Percentiles rank a stretch among this genome's conserved stretches.
Conservation (phyloP, 2,329 filamentous ascomycete genomes). For the Cladophialophora bantiana region DNA sequence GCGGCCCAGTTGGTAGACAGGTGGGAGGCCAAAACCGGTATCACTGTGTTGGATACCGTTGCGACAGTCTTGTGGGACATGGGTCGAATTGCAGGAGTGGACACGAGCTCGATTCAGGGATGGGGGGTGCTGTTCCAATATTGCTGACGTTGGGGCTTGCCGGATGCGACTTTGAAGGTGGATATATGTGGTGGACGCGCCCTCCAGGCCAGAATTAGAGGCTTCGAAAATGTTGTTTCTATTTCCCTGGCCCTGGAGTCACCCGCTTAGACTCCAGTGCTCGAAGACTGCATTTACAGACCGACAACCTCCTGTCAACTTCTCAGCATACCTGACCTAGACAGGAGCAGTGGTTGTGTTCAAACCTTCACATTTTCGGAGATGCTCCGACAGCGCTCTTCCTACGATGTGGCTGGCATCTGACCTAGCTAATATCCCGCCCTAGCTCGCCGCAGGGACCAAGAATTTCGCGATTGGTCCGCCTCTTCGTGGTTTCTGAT, state of each 20-base stretch:
- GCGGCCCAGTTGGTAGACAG: slow-evolving; percentile 48
- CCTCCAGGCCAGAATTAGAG: neutral
- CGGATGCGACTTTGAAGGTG: neutral
- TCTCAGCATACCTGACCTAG: neutral
- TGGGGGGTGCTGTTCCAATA: slow-evolving; percentile 48
- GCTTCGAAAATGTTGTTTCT: neutral
- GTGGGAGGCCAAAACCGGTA: slow-evolving; percentile 48
- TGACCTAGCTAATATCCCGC: neutral
- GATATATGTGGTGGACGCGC: neutral
- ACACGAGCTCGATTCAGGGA: slow-evolving; percentile 41
- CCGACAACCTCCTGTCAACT: neutral
- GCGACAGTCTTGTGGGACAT: slow-evolving; percentile 54
- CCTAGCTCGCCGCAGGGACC: neutral
- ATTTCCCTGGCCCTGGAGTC: neutral
- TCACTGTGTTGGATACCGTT: slow-evolving; percentile 53
- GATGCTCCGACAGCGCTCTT: neutral
- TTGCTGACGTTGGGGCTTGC: neutral
- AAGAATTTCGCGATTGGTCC: neutral
- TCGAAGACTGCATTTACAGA: neutral
- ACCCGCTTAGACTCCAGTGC: neutral
- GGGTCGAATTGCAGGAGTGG: slow-evolving; percentile 45
- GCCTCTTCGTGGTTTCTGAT: neutral
- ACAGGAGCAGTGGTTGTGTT: neutral
- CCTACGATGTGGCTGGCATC: neutral
- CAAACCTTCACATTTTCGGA: neutral